Evolutionary conservation across 1,284 basidiomycete species (phyloP), one percentile per base, ranked within the genome.

Genomic region (Dichomitus squalens): DNA sequence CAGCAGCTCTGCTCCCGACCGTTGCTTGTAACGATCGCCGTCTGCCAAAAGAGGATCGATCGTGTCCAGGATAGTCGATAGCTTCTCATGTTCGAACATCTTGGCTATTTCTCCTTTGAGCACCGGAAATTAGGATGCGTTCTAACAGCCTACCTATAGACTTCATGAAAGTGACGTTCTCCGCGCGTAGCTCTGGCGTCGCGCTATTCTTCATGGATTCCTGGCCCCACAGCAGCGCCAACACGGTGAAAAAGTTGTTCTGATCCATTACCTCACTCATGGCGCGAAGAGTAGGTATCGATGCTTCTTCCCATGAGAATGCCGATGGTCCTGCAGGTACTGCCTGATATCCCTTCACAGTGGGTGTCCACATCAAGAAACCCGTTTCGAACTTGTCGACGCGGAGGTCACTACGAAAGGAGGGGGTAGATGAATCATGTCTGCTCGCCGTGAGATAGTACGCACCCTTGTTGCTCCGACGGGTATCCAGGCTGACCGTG

Each of bases 21-120:
- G 85, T 69, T 96, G 95, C 74, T 94, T 93, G 78, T 94, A 96
- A 56, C 94, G 91, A 70, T 98, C 93, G 36, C 82, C 68, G 58
- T 89, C 89, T 33, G 77, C 78, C 47, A 92, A 73, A 40, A 91
- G 69, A 7, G 83, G 77, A 46, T 93, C 88, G 33, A 87, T 74
- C 12, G 77, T 71, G 14, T 75, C 70, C 47, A 91, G 73, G 12
- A 92, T 72, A 20, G 74, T 72, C 38, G 83, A 77, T 25, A 93
- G 70, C 6, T 79, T 73, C 31, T 78, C 75, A 57, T 80, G 77
- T 52, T 85, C 86, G 56, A 85, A 88, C 70, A 84, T 82, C 70
- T 92, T 90, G 44, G 80, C 89, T 90, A 63, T 52, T 49, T 40
- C 7, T 39, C 7, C 18, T 1, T 36, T 65, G 7, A 63, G 59